Evolutionary conservation across 768 basidiomycete species (phyloP), one percentile per base, ranked within the genome.

Genomic region (Boletus reticuloceps): DNA sequence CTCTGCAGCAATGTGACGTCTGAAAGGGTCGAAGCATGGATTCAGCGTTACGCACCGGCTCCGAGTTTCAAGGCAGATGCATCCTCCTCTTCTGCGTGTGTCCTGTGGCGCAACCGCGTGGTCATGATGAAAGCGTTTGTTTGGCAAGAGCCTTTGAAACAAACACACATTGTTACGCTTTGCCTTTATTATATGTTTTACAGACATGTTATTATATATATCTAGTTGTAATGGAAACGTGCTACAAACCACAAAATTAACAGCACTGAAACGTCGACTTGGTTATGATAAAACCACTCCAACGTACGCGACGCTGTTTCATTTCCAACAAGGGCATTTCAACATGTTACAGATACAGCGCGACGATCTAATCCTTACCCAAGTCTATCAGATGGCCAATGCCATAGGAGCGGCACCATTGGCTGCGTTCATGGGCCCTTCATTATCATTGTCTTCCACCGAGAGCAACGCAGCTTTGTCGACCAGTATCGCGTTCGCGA

Each of bases 1-100:
- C 68, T 92, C 93, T 92, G 58, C 16, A 29, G 39, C 50, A 32
- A 51, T 7, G 10, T 20, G 20, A 17, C 11, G n/a, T 40, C 10
- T 31, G 29, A 34, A 19, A 42, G 13, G 13, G 16, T 16, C 1
- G 5, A 9, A n/a, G 25, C 5, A 11, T 16, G 7, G 11, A 14
- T 7, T 16, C 22, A 37, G 19, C 36, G 22, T 29, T 17, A 58
- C 51, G 37, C 57, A 86, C 89, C 90, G 62, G 83, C 72, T 17
- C 91, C 91, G 27, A 94, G 85, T 68, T 93, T 93, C 63, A 94
- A 72, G 17, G 85, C 83, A 14, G 91, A 82, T 0, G 91, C 91
- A 74, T 94, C 91, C 70, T 94, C 91, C 59, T 93, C 91, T 64
- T 94, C 91, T 13, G 75, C 74, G 20, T 79, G 74, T 20, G 82